Evolutionary conservation across 1,139 yeast genomes (phyloP).

Genomic region (Magnusiomyces ingens): DNA sequence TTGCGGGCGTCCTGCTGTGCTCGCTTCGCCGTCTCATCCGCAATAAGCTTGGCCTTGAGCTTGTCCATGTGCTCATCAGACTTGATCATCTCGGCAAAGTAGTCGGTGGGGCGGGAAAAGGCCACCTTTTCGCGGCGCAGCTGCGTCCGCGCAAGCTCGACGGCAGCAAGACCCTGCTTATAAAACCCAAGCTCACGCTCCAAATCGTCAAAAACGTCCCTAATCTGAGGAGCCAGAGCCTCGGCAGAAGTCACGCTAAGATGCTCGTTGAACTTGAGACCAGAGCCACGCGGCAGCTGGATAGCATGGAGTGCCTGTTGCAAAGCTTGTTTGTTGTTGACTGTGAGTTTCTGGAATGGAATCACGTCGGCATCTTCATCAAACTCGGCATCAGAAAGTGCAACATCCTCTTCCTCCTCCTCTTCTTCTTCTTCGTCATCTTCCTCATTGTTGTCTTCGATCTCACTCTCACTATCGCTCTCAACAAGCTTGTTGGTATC

Average conservation of each 20-base stretch:
- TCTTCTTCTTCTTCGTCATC: conserved; percentile 28
- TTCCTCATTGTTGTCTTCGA: conserved; percentile 10
- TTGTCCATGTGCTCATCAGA: conserved; percentile 98
- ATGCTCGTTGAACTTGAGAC: conserved; percentile 74
- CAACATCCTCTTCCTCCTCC: conserved; percentile 48
- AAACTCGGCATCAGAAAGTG: conserved; percentile 50
- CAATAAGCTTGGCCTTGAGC: conserved; percentile 70
- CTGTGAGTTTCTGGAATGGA: conserved; percentile 81
- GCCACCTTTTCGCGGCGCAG: conserved; percentile 67
- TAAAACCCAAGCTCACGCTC: conserved; percentile 80
- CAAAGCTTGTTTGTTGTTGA: conserved; percentile 38
- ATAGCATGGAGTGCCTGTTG: conserved; percentile 30
- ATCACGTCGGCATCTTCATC: conserved; percentile 85
- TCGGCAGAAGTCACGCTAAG: conserved; percentile 57
- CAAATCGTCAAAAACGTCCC: conserved; percentile 91
- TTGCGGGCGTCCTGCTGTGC: conserved; percentile 91
- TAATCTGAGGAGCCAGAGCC: conserved; percentile 53
- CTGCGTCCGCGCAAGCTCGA: conserved; percentile 59
- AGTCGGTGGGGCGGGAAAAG: conserved; percentile 88
- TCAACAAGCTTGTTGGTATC: conserved; percentile 17
- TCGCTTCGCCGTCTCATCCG: conserved; percentile 84
- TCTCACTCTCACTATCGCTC: conserved; percentile 17
- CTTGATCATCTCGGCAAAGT: conserved; percentile 98
- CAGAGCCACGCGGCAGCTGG: conserved; percentile 33
- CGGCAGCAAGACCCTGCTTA: conserved; percentile 88